These are phyloP conservation scores for Zizania palustris DNA, from an alignment of 202 grass and related monocot genomes.

Conservation along the genomic window DNA sequence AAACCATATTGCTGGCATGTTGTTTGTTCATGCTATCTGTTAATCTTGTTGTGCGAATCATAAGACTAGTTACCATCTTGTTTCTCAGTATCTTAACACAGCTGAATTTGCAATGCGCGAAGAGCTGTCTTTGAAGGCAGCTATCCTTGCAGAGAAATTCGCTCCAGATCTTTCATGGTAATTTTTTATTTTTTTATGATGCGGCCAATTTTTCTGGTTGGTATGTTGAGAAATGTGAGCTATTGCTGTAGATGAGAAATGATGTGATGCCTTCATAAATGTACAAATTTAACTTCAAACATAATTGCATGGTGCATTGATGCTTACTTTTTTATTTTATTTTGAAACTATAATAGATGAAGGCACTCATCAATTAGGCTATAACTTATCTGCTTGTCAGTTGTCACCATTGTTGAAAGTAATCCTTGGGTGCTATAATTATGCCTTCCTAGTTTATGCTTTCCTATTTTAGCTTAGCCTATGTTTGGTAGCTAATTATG, in stretches of 20 bases:
- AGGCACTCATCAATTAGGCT: background rate
- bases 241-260: background rate
- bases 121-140: conserved; percentile 95
- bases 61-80: conserved; percentile 37
- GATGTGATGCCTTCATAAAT: background rate
- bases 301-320: background rate
- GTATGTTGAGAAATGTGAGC: background rate
- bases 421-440: too few relatives aligned
- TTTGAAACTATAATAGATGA: background rate
- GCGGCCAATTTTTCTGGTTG: background rate
- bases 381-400: background rate
- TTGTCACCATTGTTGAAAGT: background rate
- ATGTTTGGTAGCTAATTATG: too few relatives aligned
- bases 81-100: conserved; percentile 89
- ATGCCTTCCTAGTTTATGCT: too few relatives aligned
- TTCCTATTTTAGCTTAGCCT: too few relatives aligned
- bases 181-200: conserved; percentile 32
- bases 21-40: background rate
- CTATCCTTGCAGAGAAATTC: conserved; percentile 97
- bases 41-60: conserved; percentile 7
- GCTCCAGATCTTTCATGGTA: conserved; percentile 99
- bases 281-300: background rate
- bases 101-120: conserved; percentile 97
- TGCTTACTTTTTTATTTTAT: background rate
- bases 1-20: conserved; percentile 6